Base-by-base conservation (phyloP, 2,329 filamentous ascomycete genomes). In the Fusarium kyushuense region DNA sequence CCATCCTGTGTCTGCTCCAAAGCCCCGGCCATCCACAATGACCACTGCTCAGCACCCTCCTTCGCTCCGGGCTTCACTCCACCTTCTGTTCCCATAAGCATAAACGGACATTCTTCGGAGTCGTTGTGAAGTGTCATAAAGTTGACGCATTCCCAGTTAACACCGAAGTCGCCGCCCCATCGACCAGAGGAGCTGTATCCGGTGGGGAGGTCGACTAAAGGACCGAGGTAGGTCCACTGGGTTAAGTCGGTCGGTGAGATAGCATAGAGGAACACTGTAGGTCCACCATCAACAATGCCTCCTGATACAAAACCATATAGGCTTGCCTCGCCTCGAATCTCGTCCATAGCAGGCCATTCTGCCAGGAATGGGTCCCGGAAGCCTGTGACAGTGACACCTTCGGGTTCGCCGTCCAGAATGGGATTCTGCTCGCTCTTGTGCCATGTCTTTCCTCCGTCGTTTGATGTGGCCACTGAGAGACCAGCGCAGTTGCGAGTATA, bases 141-240 rank as follows among this genome's bases (percentile, higher is more conserved):
- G 65, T 83, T 85, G 23, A 78, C 80, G 12, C 82, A 82, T 64
- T 86, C 84, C 83, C 83, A 85, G 52, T 86, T 86, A 12, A 80
- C 75, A 0, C 84, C 84, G 13, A 84, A 76, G 43, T 86, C 82
- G 4, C 84, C 82, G 1, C 79, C 81, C 83, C 84, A 86, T 46
- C 76, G 74, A 1, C 81, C 81, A 0, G 69, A 64, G 1, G 61
- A 79, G 72, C 73, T 73, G 29, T 78, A 76, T 25, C 81, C 81
- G 11, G 79, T 65, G 0, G 78, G 78, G 7, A 83, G 65, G 48
- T 83, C 75, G 6, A 81, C 66, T 25, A 86, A 71, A 5, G 78
- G 77, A 3, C 83, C 82, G 8, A 83, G 45, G 40, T 82, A 86
- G 19, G 74, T 65, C 84, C 84, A 86, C 13, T 78, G 73, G 2